Conservation (phyloP, 2,329 filamentous ascomycete species). For the Geoglossum cookeanum region DNA sequence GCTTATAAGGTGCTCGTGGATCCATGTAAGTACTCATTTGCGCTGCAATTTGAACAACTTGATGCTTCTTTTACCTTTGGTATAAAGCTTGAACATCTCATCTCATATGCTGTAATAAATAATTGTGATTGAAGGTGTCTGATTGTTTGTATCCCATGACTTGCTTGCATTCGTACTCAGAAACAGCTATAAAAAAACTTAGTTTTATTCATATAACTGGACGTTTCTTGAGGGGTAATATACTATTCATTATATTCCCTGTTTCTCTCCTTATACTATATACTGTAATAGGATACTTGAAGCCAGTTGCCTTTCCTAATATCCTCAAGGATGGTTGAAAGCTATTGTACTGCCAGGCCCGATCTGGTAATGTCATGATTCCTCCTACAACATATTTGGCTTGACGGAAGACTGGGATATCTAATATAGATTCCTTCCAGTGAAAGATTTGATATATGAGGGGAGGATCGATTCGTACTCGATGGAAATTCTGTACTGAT, state of each 20-base stretch:
- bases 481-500: too few relatives aligned
- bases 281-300: neutral
- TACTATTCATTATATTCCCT: neutral
- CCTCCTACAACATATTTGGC: neutral
- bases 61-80: neutral
- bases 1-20: neutral
- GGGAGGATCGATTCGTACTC: neutral
- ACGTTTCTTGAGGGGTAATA: neutral
- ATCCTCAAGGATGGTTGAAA: conserved; percentile 1
- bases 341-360: too few relatives aligned
- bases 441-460: neutral
- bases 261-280: neutral
- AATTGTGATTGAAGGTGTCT: neutral
- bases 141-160: neutral
- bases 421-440: neutral
- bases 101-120: neutral
- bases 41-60: neutral
- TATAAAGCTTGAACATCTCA: conserved; percentile 1
- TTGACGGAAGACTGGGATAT: neutral
- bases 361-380: too few relatives aligned
- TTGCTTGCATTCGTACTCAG: neutral
- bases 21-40: neutral
- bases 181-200: neutral
- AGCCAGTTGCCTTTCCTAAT: neutral
- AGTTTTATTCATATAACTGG: neutral